Evolutionary conservation across 2,329 filamentous ascomycete species (phyloP).

Genomic region (Curvularia sp.): DNA sequence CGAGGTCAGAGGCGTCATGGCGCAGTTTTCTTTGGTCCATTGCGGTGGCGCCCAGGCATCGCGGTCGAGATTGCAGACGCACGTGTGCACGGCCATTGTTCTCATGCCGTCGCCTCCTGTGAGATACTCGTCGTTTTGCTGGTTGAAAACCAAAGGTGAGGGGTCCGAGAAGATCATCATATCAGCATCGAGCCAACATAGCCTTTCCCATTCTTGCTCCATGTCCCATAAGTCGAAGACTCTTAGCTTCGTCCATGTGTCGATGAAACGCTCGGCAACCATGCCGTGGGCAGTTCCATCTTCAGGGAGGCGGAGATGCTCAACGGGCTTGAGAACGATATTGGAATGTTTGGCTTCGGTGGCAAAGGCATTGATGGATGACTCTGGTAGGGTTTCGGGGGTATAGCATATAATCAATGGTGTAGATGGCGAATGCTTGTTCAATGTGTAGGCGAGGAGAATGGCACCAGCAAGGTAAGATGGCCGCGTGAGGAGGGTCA

Average conservation of each 20-base stretch:
- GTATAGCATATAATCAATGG: conserved; percentile 61
- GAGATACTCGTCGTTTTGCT: conserved; percentile 44
- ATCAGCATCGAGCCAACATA: conserved; percentile 62
- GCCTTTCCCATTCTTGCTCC: conserved; percentile 36
- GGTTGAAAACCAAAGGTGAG: conserved; percentile 50
- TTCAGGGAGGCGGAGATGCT: conserved; percentile 51
- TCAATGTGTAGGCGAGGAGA: conserved; percentile 58
- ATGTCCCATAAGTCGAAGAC: conserved; percentile 56
- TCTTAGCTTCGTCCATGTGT: conserved; percentile 64
- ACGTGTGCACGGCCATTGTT: conserved; percentile 59
- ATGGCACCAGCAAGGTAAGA: conserved; percentile 62
- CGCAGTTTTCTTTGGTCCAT: conserved; percentile 59
- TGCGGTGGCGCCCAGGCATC: conserved; percentile 59
- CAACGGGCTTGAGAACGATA: conserved; percentile 50
- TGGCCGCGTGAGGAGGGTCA: conserved; percentile 60
- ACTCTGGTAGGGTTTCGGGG: conserved; percentile 48
- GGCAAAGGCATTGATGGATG: conserved; percentile 53
- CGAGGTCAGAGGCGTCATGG: conserved; percentile 53
- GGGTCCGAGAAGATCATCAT: conserved; percentile 58
- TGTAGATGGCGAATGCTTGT: conserved; percentile 54
- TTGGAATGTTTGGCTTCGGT: conserved; percentile 52
- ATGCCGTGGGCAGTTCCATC: conserved; percentile 43
- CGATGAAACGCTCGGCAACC: conserved; percentile 60
- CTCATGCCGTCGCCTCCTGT: conserved; percentile 36
- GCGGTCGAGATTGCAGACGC: conserved; percentile 60